phyloP scores from a whole-genome alignment of 1,284 basidiomycete genomes.

The Porogramme epimiltina region DNA sequence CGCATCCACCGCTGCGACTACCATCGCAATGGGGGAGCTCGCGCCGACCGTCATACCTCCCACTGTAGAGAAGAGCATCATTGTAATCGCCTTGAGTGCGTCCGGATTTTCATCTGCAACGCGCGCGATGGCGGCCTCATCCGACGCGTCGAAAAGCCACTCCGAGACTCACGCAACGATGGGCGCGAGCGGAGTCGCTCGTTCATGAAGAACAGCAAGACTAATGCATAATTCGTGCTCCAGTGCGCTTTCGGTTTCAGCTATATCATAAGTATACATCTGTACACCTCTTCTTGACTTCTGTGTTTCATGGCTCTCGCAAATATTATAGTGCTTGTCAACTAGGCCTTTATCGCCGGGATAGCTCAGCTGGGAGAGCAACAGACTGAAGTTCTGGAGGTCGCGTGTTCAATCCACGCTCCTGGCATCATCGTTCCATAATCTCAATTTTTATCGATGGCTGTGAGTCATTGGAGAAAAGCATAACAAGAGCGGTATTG shows the following conservation, averaged over 20 bases:
- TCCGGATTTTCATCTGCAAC: conserved; percentile 68
- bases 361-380: conserved; percentile 82
- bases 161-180: conserved; percentile 59
- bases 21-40: conserved; percentile 16
- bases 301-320: no score
- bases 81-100: conserved; percentile 66
- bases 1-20: conserved; percentile 14
- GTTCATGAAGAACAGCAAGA: no score
- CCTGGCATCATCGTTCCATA: no score
- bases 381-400: conserved; percentile 78
- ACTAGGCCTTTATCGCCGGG: conserved; percentile 45
- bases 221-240: no score
- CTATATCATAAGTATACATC: no score
- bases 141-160: conserved; percentile 71
- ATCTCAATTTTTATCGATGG: no score
- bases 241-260: no score
- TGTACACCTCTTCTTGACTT: no score
- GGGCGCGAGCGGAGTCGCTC: conserved; percentile 32
- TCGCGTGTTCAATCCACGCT: conserved; percentile 70
- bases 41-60: conserved; percentile 57
- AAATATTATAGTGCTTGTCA: no score
- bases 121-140: conserved; percentile 66
- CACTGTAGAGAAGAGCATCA: conserved; percentile 70
- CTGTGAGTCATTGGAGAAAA: no score
- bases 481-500: no score